Conservation (phyloP, 805 yeast genomes). For the Candida arabinofermentans region DNA sequence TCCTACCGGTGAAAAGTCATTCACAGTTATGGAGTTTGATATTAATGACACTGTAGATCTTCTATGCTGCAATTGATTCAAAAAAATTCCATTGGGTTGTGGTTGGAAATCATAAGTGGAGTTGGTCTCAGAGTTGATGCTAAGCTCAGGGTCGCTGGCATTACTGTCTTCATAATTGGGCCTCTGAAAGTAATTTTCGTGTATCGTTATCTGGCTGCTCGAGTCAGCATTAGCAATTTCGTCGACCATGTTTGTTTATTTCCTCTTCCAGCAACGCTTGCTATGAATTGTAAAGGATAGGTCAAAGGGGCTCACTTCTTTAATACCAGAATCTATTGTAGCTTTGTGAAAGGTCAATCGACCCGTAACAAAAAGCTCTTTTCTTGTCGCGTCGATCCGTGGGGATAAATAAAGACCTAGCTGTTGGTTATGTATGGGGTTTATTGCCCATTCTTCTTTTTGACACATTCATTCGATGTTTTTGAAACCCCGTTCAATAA, state of each 20-base stretch:
- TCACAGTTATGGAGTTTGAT: conserved; percentile 16
- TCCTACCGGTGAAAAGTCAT: conserved; percentile 19
- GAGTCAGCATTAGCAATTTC: conserved; percentile 2
- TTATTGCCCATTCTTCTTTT: no score
- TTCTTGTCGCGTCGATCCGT: no score
- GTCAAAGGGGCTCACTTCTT: no score
- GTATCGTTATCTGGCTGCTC: conserved; percentile 19
- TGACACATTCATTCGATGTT: no score
- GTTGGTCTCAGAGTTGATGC: background rate
- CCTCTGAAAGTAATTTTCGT: conserved; percentile 22
- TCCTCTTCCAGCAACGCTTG: no score
- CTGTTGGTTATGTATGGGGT: no score
- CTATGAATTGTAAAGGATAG: no score
- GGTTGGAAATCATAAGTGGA: background rate
- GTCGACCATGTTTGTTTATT: conserved; percentile 7
- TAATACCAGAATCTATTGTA: no score
- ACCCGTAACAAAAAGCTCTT: no score
- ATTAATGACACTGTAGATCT: conserved; percentile 19
- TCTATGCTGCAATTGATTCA: conserved; percentile 12
- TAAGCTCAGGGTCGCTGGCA: background rate
- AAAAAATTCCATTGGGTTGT: background rate
- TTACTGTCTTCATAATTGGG: conserved; percentile 6
- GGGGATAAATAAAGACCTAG: no score
- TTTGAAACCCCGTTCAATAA: no score
- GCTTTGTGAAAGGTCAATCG: no score